These are phyloP conservation scores for Hermanozyma aechmeae DNA, from an alignment of 805 yeast species.

Conservation along the genomic window DNA sequence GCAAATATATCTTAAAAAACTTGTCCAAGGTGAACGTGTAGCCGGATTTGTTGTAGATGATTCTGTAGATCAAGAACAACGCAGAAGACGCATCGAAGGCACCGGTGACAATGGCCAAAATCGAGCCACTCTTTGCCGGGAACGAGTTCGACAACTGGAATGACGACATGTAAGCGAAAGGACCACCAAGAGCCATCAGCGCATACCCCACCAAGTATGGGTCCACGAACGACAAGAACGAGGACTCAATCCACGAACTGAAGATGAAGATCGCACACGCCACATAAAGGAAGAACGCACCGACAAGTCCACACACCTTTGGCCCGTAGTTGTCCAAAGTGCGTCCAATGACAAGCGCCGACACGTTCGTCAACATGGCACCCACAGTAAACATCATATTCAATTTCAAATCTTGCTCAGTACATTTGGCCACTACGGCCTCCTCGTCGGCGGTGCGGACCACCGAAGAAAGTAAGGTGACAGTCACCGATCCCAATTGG, in stretches of 20 bases:
- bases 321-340: conserved; percentile 45
- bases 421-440: conserved; percentile 33
- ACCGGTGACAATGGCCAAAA: conserved; percentile 46
- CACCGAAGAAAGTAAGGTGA: not conserved
- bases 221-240: conserved; percentile 22
- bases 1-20: conserved; percentile 38
- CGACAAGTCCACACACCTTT: conserved; percentile 42
- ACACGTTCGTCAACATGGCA: conserved; percentile 46
- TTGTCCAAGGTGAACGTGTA: conserved; percentile 28
- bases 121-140: conserved; percentile 43
- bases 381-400: conserved; percentile 53
- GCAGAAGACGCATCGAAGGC: conserved; percentile 55
- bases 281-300: conserved; percentile 36
- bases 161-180: conserved; percentile 46
- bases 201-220: conserved; percentile 46
- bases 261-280: conserved; percentile 39
- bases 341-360: conserved; percentile 43
- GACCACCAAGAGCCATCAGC: conserved; percentile 49
- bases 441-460: conserved; percentile 7
- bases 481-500: conserved; percentile 4
- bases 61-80: conserved; percentile 39
- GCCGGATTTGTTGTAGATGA: conserved; percentile 24
- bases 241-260: conserved; percentile 16
- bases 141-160: conserved; percentile 51
- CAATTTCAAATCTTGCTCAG: conserved; percentile 44